phyloP scores from a whole-genome alignment of 495 filamentous ascomycete species.

The Polyplosphaeria fusca region DNA sequence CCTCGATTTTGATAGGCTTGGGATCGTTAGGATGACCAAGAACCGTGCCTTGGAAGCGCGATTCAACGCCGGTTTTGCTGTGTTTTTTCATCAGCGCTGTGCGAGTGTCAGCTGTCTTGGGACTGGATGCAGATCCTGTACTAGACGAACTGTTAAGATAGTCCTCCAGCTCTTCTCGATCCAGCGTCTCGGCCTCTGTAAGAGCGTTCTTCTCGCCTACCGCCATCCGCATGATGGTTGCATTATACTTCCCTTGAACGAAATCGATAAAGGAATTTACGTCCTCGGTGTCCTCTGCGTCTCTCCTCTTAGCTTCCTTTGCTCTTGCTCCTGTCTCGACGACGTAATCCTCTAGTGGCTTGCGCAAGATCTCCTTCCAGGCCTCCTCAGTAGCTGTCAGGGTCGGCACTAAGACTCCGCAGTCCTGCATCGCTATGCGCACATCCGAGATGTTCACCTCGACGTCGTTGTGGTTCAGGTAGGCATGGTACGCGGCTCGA shows the following conservation, averaged over 20 bases:
- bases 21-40: conserved; percentile 68
- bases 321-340: conserved; percentile 25
- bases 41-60: conserved; percentile 73
- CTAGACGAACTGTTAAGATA: conserved; percentile 59
- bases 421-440: conserved; percentile 75
- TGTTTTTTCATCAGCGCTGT: conserved; percentile 72
- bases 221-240: conserved; percentile 69
- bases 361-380: conserved; percentile 44
- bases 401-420: conserved; percentile 64
- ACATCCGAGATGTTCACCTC: conserved; percentile 67
- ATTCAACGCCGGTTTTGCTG: conserved; percentile 76
- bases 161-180: conserved; percentile 60
- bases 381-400: conserved; percentile 56
- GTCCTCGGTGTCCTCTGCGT: conserved; percentile 69
- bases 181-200: conserved; percentile 46
- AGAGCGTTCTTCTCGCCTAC: conserved; percentile 44
- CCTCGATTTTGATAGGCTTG: conserved; percentile 66
- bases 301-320: conserved; percentile 39
- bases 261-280: conserved; percentile 70
- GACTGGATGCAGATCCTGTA: not conserved
- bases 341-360: conserved; percentile 36
- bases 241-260: conserved; percentile 64
- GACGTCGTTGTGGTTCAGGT: conserved; percentile 48
- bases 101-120: conserved; percentile 1
- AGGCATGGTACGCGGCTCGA: conserved; percentile 59